Conservation (phyloP, 495 filamentous ascomycete genomes). For the Penicillium antarcticum region DNA sequence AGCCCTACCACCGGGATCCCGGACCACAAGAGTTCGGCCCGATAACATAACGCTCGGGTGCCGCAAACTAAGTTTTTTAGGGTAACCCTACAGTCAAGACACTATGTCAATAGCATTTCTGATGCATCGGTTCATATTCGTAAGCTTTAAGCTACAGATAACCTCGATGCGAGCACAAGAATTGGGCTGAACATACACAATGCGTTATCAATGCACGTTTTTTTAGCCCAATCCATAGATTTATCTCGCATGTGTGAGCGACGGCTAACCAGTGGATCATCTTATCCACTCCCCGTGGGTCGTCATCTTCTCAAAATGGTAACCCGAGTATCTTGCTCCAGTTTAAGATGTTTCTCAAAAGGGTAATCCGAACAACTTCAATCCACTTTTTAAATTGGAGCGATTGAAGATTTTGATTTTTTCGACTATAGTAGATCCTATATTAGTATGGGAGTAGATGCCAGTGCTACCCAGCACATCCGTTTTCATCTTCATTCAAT, state of each 20-base stretch:
- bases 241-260: neutral
- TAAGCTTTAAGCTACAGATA: neutral
- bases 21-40: neutral
- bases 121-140: neutral
- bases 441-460: conserved; percentile 4
- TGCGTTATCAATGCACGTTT: neutral
- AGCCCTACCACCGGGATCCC: conserved; percentile 8
- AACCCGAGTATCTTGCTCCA: conserved; percentile 8
- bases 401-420: conserved; percentile 13
- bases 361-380: conserved; percentile 5
- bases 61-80: neutral
- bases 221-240: neutral
- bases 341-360: conserved; percentile 5
- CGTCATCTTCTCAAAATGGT: neutral
- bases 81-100: too few species aligned
- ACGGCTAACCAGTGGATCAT: neutral
- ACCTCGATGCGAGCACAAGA: neutral
- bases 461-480: neutral
- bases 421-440: neutral
- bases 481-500: conserved; percentile 1
- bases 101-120: neutral
- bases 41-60: neutral
- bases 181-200: neutral
- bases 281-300: conserved; percentile 3
- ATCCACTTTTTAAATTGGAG: conserved; percentile 15